Evolutionary conservation across 2,329 filamentous ascomycete genomes (phyloP).

Genomic region (Paecilomyces formosus): DNA sequence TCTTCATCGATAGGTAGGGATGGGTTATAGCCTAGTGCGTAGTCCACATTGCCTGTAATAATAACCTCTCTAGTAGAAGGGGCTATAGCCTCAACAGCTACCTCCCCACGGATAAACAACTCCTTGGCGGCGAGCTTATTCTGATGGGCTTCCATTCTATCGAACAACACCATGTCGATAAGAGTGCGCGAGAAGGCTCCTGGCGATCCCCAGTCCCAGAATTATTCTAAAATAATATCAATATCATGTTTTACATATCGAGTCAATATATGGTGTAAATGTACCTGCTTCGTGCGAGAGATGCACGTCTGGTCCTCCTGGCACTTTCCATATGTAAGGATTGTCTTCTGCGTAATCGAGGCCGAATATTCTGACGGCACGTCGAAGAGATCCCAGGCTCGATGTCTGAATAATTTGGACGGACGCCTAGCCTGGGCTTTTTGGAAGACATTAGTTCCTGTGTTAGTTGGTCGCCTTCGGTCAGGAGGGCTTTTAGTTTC

Average conservation of each 20-base stretch:
- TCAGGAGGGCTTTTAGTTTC: neutral
- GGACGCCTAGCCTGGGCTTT: neutral
- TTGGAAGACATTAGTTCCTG: neutral
- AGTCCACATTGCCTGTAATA: neutral
- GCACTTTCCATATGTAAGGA: neutral
- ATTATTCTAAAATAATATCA: neutral
- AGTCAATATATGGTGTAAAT: neutral
- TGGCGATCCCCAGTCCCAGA: neutral
- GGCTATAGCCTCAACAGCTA: neutral
- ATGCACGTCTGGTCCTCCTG: neutral
- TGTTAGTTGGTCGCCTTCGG: conserved; percentile 1
- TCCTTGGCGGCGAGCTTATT: neutral
- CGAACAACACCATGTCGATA: conserved; percentile 2
- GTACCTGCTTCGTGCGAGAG: neutral
- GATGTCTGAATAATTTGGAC: neutral
- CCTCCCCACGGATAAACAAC: neutral
- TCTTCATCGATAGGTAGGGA: neutral
- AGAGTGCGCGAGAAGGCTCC: neutral
- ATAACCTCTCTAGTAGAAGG: neutral
- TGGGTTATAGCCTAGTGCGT: neutral
- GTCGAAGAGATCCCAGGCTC: neutral
- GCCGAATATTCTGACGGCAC: neutral
- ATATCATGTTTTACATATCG: neutral
- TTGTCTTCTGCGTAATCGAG: neutral
- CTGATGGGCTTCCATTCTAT: neutral